Evolutionary conservation across 2,329 filamentous ascomycete genomes (phyloP).

Genomic region (Stagonosporopsis chrysanthemi): DNA sequence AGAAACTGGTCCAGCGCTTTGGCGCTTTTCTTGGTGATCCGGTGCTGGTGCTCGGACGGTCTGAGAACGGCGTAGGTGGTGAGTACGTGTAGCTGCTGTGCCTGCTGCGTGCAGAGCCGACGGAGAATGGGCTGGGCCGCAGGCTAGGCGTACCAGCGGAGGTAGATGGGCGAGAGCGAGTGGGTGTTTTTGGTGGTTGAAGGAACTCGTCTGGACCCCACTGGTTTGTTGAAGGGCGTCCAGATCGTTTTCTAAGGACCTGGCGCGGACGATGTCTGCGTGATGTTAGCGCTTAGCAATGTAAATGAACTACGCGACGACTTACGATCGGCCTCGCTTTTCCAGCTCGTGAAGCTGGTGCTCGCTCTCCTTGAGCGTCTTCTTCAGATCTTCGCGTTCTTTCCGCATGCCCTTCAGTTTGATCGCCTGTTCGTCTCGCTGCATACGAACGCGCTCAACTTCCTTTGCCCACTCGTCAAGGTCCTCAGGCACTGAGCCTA

Average conservation of each 20-base stretch:
- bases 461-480: conserved; percentile 43
- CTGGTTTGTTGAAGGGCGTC: conserved; percentile 11
- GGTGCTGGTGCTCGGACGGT: conserved; percentile 18
- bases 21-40: conserved; percentile 13
- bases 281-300: neutral
- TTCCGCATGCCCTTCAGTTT: conserved; percentile 46
- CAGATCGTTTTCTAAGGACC: conserved; percentile 26
- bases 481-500: conserved; percentile 27
- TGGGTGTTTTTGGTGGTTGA: conserved; percentile 14
- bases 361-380: conserved; percentile 43
- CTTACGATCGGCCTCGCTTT: conserved; percentile 18
- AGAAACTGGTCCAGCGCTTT: conserved; percentile 16
- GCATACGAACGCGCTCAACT: conserved; percentile 45
- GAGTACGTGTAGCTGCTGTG: conserved; percentile 20
- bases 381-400: conserved; percentile 39
- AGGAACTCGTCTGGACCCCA: conserved; percentile 15
- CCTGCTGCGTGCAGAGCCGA: conserved; percentile 19
- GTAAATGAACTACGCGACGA: neutral
- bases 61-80: conserved; percentile 11
- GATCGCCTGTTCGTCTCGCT: conserved; percentile 42
- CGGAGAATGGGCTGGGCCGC: conserved; percentile 15
- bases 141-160: conserved; percentile 12
- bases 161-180: conserved; percentile 21
- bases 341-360: conserved; percentile 44
- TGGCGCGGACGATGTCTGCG: conserved; percentile 24